Evolutionary conservation across 2,329 filamentous ascomycete genomes (phyloP), one percentile per base, ranked within the genome.

Genomic region (Pyrenophora teres): DNA sequence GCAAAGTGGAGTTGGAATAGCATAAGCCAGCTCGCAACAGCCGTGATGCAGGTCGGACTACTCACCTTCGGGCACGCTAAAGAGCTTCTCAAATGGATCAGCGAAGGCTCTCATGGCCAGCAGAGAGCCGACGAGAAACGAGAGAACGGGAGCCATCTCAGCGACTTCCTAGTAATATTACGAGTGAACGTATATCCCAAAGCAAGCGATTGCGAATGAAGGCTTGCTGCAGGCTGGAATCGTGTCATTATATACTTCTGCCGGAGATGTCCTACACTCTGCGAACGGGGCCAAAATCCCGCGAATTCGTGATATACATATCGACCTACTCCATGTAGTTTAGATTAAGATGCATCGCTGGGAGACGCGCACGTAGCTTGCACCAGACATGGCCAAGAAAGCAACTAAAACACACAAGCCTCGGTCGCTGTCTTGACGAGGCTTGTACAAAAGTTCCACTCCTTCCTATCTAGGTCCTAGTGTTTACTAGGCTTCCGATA

Each of bases 71-170:
- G 64, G 64, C 44, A 63, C 51, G 21, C 42, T 42, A 23, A 59
- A 56, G 1, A 67, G 57, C 59, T 64, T 65, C 48, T 67, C 64
- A 23, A 67, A 67, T 6, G 63, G 62, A 46, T 65, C 56, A 18
- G 64, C 64, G 40, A 67, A 55, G 30, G 52, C 56, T 21, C 46
- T 49, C 19, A 56, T 54, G 18, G 63, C 61, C 59, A 67, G 48
- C 45, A 67, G 45, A 21, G 63, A 65, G 54, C 59, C 56, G 36
- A 64, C 56, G 35, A 67, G 42, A 56, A 66, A 56, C 19, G 59
- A 54, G 27, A 64, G 56, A 32, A 65, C 46, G 25, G 61, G 63
- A 47, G 63, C 59, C 63, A 65, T 65, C 16, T 53, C 41, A 56
- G 45, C 53, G 42, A 48, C 54, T 25, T 40, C 45, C 33, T 36